Base-by-base conservation (phyloP, 495 filamentous ascomycete genomes). In the Chaetomidium leptoderma region DNA sequence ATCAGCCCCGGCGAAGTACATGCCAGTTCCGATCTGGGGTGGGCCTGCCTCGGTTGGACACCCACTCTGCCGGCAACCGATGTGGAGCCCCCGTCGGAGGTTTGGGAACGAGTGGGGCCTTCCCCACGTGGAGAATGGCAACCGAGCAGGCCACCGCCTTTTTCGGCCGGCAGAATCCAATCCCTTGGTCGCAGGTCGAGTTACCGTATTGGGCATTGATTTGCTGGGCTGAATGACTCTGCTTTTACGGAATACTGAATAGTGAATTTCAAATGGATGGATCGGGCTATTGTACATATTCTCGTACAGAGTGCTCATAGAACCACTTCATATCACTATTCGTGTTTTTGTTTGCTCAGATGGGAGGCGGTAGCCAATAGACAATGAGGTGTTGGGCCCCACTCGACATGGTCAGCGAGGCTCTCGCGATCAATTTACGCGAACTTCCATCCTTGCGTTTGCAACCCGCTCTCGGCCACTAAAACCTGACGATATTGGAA, bases 11-110 rank as follows among this genome's bases (percentile, higher is more conserved):
- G 44, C 40, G 19, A 44, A 24, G 21, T 44, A 30, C 27, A 47
- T 47, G 17, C 19, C n/a, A 40, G 11, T 40, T 9, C 30, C 5
- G 4, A 1, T 48, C 16, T 21, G n/a, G n/a, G n/a, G n/a, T 10
- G 19, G 23, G 19, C 43, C 37, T 50, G 52, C 58, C 58, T 60
- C 58, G 58, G 58, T 36, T 61, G 36, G 58, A 46, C n/a, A n/a
- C 47, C 58, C 58, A 52, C 53, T 44, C 19, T 29, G 14, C 58
- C 49, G 40, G 29, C 21, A 24, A 19, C 47, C 29, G 47, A 16
- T 32, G 24, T 50, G 44, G 45, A 46, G 11, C 27, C 26, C 46
- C n/a, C n/a, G n/a, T n/a, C 9, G 32, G 3, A 21, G 50, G n/a
- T 9, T 16, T n/a, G 7, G 4, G 11, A 2, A 4, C 42, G 24